Evolutionary conservation across 2,329 filamentous ascomycete species (phyloP), one percentile per base, ranked within the genome.

Genomic region (Chaetomiaceae sp.): DNA sequence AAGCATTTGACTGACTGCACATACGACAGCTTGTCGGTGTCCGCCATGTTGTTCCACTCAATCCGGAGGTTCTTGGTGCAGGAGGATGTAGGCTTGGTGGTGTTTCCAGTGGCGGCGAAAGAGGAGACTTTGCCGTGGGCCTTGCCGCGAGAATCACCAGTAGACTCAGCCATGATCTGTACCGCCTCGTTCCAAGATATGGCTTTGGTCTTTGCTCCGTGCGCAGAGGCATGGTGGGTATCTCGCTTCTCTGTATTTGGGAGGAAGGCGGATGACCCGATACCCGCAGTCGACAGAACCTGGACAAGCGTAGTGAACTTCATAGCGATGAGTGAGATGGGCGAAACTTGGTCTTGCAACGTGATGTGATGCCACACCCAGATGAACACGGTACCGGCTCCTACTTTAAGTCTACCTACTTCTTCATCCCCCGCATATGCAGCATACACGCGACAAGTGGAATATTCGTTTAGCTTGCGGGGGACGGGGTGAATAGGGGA

Each of bases 151-250:
- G 14, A 26, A n/a, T 7, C 32, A 19, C 20, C n/a, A 30, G 9
- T 18, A 14, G 2, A 5, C 20, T n/a, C 32, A 19, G 6, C 15
- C 39, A 42, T 42, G 22, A 42, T 42, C 15, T 35, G 9, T 14
- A 42, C 40, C 3, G 40, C 40, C 12, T 42, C 40, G n/a, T 36
- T 32, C 40, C 40, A 42, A 20, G 40, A 27, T 35, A 42, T 35
- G 11, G 14, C n/a, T 22, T 35, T 27, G n/a, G 36, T 29, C 6
- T 19, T 26, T 5, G 11, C 3, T 4, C 7, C 3, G 15, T 42
- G 40, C 2, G 40, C n/a, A 27, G 22, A 29, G 11, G 5, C 30
- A 19, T 36, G 10, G n/a, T 19, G 8, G 22, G 3, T 6, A 17
- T 5, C 20, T 11, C 19, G 40, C 11, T 27, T n/a, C 10, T 18